Base-by-base conservation (phyloP, 2,329 filamentous ascomycete species). In the Trichoderma cornu-damae region DNA sequence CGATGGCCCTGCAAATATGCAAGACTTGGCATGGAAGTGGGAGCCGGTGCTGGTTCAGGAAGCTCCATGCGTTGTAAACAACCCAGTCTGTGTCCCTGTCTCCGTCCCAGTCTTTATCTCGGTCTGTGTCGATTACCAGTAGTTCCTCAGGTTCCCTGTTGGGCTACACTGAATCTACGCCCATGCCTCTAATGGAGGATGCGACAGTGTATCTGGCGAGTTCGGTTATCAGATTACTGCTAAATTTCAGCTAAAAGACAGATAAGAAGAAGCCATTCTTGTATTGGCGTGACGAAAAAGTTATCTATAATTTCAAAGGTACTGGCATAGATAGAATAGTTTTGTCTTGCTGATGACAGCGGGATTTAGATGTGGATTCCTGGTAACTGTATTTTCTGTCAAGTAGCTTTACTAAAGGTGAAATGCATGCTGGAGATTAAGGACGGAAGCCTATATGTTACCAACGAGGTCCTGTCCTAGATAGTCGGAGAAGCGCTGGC, bases 401-500 rank as follows among this genome's bases (percentile, higher is more conserved):
- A 47, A 37, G 52, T 47, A 8, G 52, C 40, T 22, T 5, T 26
- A 20, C 20, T 55, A 14, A 42, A 46, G 24, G 40, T 28, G 6
- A 43, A 43, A 9, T 18, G 38, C 2, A 5, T 6, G 3, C n/a
- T 43, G 3, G 3, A 53, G 32, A 32, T 53, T 18, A 8, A 8
- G 16, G 24, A 53, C 6, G 50, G 50, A 9, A 43, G 2, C 9
- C 50, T 37, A 14, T 7, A 6, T 26, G 24, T 53, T 14, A 16
- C 37, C 6, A 37, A 53, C 14, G 6, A 32, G n/a, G 6, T 38
- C 30, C 20, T 57, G 7, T 34, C 44, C 18, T 24, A 38, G 46
- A 28, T 57, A 22, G 46, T 48, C 2, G 44, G 53, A 42, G 44
- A 57, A 40, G 34, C 53, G n/a, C 34, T 57, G 16, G 43, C 53